Evolutionary conservation across 2,329 filamentous ascomycete species (phyloP), one percentile per base, ranked within the genome.

Genomic region (Aspergillus ochraceus): DNA sequence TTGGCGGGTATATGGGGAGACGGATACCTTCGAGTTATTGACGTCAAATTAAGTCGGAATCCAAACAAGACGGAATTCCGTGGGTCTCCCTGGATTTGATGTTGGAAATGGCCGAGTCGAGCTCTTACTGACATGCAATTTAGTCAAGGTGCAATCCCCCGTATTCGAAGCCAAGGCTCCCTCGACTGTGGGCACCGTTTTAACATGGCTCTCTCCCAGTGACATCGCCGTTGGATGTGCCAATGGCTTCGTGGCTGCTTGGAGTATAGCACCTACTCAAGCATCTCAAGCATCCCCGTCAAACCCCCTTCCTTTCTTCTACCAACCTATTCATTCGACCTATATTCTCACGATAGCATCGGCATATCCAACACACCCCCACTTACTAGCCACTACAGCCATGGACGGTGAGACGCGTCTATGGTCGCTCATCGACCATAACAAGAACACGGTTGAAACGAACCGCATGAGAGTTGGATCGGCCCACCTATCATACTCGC

Each of bases 1-100:
- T 75, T 88, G 24, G 85, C 83, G 4, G 79, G 80, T 11, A 71
- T 88, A 1, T 87, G 83, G 76, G 79, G 77, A n/a, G 86, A 89
- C 68, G 86, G 86, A 5, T 76, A 71, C 51, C 71, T 85, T 4
- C 77, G 84, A 58, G 77, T 88, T 4, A 68, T 88, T 36, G 80
- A 86, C 65, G 68, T 88, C n/a, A 76, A 73, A 54, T 22, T 76
- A 49, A 65, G 64, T 49, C 62, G 64, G 24, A 62, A 68, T 24
- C 61, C 69, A 11, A 60, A 66, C 36, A 60, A 59, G 47, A 71
- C 71, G 1, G 72, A 77, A 65, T 77, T 69, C 54, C 61, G 74
- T 77, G 65, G 64, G 73, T 59, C n/a, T 11, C 6, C 2, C 30
- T 3, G 22, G 30, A 30, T 12, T 26, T 29, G 10, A 36, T 12